Evolutionary conservation across 208 protist genomes (phyloP).

Genomic region (Porcisia deanei): DNA sequence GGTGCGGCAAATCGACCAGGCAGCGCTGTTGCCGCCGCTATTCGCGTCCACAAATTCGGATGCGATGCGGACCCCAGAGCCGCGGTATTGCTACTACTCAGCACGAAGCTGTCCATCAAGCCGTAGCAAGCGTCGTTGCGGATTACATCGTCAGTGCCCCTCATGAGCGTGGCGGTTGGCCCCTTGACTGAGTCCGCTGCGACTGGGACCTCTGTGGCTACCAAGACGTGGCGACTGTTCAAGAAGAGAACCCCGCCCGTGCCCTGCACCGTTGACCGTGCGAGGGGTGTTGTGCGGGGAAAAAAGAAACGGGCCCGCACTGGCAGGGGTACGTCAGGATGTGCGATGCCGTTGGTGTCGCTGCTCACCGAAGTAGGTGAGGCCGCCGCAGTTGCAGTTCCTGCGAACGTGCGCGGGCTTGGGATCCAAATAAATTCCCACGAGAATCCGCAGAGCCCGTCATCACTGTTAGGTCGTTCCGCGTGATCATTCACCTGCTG

Average conservation of each 20-base stretch:
- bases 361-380: not conserved
- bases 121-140: not conserved
- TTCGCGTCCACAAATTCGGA: conserved; percentile 8
- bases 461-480: not conserved
- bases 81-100: not conserved
- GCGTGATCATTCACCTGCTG: not conserved
- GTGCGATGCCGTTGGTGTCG: not conserved
- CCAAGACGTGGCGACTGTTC: conserved; percentile 51
- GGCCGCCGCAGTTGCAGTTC: not conserved
- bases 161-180: not conserved
- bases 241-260: conserved; percentile 49
- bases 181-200: not conserved
- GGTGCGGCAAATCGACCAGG: conserved; percentile 6
- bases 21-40: conserved; percentile 9
- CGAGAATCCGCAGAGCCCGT: conserved; percentile 30
- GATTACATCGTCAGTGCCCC: not conserved
- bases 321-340: not conserved
- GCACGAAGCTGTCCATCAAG: conserved; percentile 23
- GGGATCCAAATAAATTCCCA: conserved; percentile 32
- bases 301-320: conserved; percentile 17
- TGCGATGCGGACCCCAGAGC: not conserved
- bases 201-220: conserved; percentile 25
- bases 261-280: conserved; percentile 12
- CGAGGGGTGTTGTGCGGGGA: conserved; percentile 6
- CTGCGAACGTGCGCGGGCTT: not conserved